These are phyloP conservation scores for Marasmius sp. DNA, from an alignment of 1,284 basidiomycete species.

Conservation along the genomic window DNA sequence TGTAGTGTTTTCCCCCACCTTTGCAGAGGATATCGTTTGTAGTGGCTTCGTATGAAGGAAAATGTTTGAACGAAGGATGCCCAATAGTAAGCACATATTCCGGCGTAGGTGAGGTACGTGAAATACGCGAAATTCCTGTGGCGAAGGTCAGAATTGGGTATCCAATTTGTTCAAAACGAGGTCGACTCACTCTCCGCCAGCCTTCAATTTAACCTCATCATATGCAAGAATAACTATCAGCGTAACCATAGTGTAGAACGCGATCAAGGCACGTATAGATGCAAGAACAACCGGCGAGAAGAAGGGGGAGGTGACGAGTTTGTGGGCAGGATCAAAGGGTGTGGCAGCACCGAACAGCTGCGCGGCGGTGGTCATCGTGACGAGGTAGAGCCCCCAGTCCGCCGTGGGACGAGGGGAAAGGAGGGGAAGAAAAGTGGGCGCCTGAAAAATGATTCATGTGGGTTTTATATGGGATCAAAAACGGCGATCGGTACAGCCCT, in stretches of 20 bases:
- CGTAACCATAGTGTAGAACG: slow-evolving; percentile 52
- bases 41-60: slow-evolving; percentile 34
- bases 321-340: slow-evolving; percentile 53
- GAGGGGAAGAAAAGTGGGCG: neutral
- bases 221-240: slow-evolving; percentile 45
- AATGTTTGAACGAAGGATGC: slow-evolving; percentile 57
- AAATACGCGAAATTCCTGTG: slow-evolving; percentile 64
- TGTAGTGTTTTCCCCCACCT: slow-evolving; percentile 56
- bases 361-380: neutral
- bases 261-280: slow-evolving; percentile 46
- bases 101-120: slow-evolving; percentile 62
- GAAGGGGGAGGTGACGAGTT: slow-evolving; percentile 60
- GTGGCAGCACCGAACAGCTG: neutral
- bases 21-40: slow-evolving; percentile 53
- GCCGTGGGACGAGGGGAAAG: neutral
- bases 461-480: no score
- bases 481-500: no score
- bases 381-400: neutral
- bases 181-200: slow-evolving; percentile 25
- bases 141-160: neutral
- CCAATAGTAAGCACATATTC: slow-evolving; percentile 61
- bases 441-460: neutral
- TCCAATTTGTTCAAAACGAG: neutral
- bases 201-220: slow-evolving; percentile 28
- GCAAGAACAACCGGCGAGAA: slow-evolving; percentile 48